These are phyloP conservation scores for Smittium culicis DNA, from an alignment of 371 early-diverging fungal species.

Conservation along the genomic window DNA sequence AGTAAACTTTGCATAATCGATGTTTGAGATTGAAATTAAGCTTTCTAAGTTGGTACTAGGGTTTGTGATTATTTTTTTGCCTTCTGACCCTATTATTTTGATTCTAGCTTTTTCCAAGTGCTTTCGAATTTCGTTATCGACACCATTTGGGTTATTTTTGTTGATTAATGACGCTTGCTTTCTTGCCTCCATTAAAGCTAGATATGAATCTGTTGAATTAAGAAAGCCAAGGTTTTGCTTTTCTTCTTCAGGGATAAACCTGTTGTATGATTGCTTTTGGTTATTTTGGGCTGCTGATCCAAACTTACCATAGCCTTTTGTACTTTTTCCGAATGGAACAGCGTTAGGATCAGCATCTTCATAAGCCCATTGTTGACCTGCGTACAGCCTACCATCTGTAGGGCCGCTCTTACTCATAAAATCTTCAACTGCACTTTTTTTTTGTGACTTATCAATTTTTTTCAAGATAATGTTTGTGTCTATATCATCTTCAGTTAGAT, in stretches of 20 bases:
- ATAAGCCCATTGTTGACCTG: conserved; percentile 10
- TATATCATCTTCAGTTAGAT: not conserved
- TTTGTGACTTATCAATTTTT: not conserved
- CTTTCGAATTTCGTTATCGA: not conserved
- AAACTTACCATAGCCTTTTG: conserved; percentile 3
- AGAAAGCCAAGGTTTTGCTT: conserved; percentile 4
- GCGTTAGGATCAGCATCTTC: conserved; percentile 13
- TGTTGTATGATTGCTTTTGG: not conserved
- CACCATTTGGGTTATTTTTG: not conserved
- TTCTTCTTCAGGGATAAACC: conserved; percentile 1
- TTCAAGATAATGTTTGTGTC: not conserved
- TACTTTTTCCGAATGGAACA: conserved; percentile 8
- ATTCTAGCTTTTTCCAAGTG: not conserved
- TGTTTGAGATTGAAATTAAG: not conserved
- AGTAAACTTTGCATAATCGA: not conserved
- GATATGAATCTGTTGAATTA: not conserved
- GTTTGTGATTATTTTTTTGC: not conserved
- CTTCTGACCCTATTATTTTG: not conserved
- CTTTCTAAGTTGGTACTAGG: not conserved
- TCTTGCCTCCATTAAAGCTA: conserved; percentile 1
- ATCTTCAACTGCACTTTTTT: not conserved
- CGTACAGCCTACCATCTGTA: conserved; percentile 7
- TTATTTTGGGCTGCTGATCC: not conserved
- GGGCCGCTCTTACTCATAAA: not conserved
- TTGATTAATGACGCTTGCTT: not conserved